Evolutionary conservation across 2,329 filamentous ascomycete genomes (phyloP).

Genomic region (Paecilomyces fulvus): DNA sequence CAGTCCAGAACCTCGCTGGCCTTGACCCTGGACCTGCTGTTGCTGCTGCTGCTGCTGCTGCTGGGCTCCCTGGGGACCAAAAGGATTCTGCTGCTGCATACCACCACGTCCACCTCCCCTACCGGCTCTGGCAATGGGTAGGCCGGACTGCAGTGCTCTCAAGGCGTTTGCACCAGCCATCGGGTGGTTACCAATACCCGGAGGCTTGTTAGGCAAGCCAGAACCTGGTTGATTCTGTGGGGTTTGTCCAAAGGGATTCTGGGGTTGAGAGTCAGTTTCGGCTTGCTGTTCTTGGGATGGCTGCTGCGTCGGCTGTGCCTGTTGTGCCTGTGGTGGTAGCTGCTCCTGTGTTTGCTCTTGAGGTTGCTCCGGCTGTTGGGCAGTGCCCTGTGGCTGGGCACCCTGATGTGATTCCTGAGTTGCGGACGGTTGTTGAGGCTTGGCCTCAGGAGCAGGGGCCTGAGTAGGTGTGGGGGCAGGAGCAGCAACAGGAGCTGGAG

Average conservation of each 20-base stretch:
- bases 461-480: conserved; percentile 9
- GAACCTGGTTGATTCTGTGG: conserved; percentile 14
- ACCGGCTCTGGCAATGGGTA: conserved; percentile 36
- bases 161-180: conserved; percentile 31
- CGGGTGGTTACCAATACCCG: conserved; percentile 14
- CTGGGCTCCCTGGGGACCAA: conserved; percentile 14
- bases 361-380: conserved; percentile 8
- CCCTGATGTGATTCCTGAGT: conserved; percentile 8
- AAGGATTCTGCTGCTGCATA: conserved; percentile 21
- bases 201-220: conserved; percentile 24
- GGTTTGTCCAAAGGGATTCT: conserved; percentile 20
- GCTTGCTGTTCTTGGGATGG: conserved; percentile 10
- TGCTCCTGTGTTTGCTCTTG: conserved; percentile 4
- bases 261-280: conserved; percentile 4
- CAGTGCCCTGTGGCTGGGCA: conserved; percentile 8
- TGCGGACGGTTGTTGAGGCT: conserved; percentile 4
- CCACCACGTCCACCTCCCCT: conserved; percentile 33
- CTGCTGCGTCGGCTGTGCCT: conserved; percentile 9
- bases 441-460: conserved; percentile 6
- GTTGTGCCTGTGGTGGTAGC: conserved; percentile 5
- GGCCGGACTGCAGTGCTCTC: conserved; percentile 35
- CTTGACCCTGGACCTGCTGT: conserved; percentile 13
- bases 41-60: conserved; percentile 23
- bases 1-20: conserved; percentile 29
- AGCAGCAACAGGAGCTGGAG: conserved; percentile 9